Conservation (phyloP, 2,329 filamentous ascomycete species). For the Akanthomyces lecanii region DNA sequence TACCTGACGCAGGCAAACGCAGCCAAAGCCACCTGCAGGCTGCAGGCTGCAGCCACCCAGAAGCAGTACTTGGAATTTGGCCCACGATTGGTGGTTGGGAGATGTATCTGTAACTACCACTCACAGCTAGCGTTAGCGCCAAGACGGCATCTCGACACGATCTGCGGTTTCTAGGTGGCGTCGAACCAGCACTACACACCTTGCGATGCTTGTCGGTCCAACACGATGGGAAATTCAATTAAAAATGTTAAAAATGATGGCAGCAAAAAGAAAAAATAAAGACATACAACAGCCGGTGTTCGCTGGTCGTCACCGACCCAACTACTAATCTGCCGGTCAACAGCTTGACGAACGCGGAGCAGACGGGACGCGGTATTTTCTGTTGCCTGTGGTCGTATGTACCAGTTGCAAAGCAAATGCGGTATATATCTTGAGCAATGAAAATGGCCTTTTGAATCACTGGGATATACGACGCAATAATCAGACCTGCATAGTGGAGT, state of each 20-base stretch:
- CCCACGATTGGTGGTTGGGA: not conserved
- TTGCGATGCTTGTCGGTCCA: too few species aligned
- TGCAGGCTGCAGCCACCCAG: not conserved
- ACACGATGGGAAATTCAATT: not conserved
- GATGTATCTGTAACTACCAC: not conserved
- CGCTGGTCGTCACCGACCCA: too few species aligned
- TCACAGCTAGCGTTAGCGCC: too few species aligned
- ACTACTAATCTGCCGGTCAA: too few species aligned
- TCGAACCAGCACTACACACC: not conserved
- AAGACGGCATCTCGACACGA: too few species aligned
- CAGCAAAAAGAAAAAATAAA: too few species aligned
- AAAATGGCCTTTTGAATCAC: too few species aligned
- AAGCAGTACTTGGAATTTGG: not conserved
- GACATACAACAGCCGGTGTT: too few species aligned
- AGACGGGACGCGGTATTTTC: not conserved
- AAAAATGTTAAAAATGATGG: too few species aligned
- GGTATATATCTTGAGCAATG: too few species aligned
- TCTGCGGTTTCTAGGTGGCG: not conserved
- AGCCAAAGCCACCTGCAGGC: conserved; percentile 1
- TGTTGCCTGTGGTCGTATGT: not conserved
- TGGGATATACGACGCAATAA: too few species aligned
- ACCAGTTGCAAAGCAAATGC: not conserved
- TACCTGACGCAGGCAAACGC: not conserved
- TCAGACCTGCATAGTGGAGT: too few species aligned
- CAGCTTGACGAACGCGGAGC: not conserved